These are phyloP conservation scores for Inosperma sp. DNA, from an alignment of 768 basidiomycete species.

Conservation along the genomic window DNA sequence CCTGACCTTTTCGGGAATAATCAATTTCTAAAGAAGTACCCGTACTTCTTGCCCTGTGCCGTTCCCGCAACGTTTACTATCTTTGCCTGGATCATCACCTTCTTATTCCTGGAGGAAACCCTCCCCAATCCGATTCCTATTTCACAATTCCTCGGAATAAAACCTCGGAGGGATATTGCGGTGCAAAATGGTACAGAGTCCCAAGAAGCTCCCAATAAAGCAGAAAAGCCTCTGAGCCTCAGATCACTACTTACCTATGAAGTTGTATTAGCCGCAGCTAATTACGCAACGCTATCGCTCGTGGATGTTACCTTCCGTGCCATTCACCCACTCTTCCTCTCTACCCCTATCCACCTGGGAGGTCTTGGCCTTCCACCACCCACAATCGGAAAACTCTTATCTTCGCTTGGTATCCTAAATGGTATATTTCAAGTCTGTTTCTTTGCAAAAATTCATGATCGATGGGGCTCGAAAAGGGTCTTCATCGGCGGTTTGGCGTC, in stretches of 20 bases:
- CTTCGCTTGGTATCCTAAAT: slow-evolving; percentile 56
- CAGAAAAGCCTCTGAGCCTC: slow-evolving; percentile 37
- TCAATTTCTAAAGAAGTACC: slow-evolving; percentile 43
- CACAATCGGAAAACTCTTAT: slow-evolving; percentile 60
- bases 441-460: slow-evolving; percentile 58
- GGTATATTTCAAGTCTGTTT: slow-evolving; percentile 64
- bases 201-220: neutral
- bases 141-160: slow-evolving; percentile 10
- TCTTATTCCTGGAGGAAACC: slow-evolving; percentile 46
- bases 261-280: slow-evolving; percentile 49
- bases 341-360: slow-evolving; percentile 57
- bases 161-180: slow-evolving; percentile 9
- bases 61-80: slow-evolving; percentile 50
- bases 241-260: slow-evolving; percentile 39
- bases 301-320: slow-evolving; percentile 50
- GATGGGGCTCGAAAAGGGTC: slow-evolving; percentile 57
- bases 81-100: slow-evolving; percentile 44
- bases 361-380: slow-evolving; percentile 63
- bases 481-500: slow-evolving; percentile 50
- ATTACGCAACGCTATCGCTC: slow-evolving; percentile 54
- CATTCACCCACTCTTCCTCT: slow-evolving; percentile 59
- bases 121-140: slow-evolving; percentile 16
- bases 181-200: neutral
- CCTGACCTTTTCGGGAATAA: slow-evolving; percentile 37
- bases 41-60: slow-evolving; percentile 60